Evolutionary conservation across 768 basidiomycete species (phyloP).

Genomic region (Cystobasidium onofrii): DNA sequence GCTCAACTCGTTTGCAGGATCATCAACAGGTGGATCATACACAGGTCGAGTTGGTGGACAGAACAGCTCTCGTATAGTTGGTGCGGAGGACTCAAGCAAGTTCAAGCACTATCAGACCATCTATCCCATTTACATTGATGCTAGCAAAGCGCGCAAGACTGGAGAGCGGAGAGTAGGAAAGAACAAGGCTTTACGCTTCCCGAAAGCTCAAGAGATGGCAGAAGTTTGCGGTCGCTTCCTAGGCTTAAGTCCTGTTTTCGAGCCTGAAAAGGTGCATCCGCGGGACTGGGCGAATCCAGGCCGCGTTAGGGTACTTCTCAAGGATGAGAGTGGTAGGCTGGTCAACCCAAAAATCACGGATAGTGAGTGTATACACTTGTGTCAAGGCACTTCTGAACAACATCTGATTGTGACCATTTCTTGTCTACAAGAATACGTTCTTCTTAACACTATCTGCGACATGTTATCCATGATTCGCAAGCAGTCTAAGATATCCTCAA

Average conservation of each 20-base stretch:
- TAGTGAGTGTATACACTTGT: constrained; percentile 44
- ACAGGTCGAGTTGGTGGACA: neutral
- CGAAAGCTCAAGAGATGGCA: constrained; percentile 83
- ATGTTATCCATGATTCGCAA: constrained; percentile 33
- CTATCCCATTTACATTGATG: constrained; percentile 95
- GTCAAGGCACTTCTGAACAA: too few species aligned
- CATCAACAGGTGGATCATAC: neutral
- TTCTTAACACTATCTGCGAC: constrained; percentile 32
- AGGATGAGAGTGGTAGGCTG: constrained; percentile 43
- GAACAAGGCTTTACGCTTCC: constrained; percentile 82
- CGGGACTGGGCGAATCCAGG: constrained; percentile 98
- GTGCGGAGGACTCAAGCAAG: neutral
- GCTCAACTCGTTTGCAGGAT: constrained; percentile 13
- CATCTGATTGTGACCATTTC: neutral
- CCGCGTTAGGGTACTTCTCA: constrained; percentile 69
- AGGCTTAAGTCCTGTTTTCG: constrained; percentile 54
- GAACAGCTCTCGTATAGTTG: neutral
- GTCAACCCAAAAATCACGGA: constrained; percentile 46
- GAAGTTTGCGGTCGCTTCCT: constrained; percentile 70
- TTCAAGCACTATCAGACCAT: constrained; percentile 44
- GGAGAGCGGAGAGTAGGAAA: constrained; percentile 75
- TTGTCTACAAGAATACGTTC: constrained; percentile 32
- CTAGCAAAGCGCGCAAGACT: constrained; percentile 75
- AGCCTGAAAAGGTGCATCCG: constrained; percentile 71
- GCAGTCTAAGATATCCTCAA: constrained; percentile 40